Percentiles rank a stretch among this genome's conserved stretches.
Evolutionary conservation across 179 eudicot species (phyloP).

Genomic region (Carnegiea gigantea): DNA sequence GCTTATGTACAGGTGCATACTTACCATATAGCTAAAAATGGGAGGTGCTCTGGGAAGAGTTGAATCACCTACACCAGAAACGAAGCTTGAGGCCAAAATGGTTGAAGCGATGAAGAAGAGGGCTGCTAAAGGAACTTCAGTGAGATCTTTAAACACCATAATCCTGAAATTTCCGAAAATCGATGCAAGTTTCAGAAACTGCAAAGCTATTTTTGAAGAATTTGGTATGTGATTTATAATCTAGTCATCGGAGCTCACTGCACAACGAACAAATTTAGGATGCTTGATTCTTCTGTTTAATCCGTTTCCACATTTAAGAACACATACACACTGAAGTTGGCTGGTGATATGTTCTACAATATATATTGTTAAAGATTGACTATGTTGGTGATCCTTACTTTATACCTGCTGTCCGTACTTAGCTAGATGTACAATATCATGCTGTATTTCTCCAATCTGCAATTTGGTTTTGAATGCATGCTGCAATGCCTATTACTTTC

Average conservation of each 20-base stretch:
- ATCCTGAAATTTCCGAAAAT: conserved; percentile 90
- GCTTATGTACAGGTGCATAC: not conserved
- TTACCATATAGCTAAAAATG: conserved; percentile 38
- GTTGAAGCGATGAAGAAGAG: conserved; percentile 72
- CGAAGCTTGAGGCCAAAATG: conserved; percentile 80
- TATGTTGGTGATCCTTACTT: not conserved
- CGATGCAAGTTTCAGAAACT: conserved; percentile 77
- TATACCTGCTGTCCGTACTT: not conserved
- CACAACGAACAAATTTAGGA: not conserved
- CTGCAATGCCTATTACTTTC: not conserved
- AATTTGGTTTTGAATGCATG: not conserved
- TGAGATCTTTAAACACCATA: conserved; percentile 73
- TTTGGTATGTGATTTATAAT: conserved; percentile 51
- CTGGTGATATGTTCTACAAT: not conserved
- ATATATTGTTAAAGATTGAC: not conserved
- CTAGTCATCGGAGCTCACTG: not conserved
- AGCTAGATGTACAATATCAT: not conserved
- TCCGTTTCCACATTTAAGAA: not conserved
- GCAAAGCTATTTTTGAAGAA: conserved; percentile 65
- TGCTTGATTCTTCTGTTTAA: not conserved
- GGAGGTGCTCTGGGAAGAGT: conserved; percentile 53
- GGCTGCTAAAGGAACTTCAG: conserved; percentile 58
- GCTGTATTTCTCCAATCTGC: no score
- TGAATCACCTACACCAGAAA: conserved; percentile 53
- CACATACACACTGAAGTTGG: not conserved